Conservation (phyloP, 1,284 basidiomycete genomes). For the Neotropicomus parvogracilis region DNA sequence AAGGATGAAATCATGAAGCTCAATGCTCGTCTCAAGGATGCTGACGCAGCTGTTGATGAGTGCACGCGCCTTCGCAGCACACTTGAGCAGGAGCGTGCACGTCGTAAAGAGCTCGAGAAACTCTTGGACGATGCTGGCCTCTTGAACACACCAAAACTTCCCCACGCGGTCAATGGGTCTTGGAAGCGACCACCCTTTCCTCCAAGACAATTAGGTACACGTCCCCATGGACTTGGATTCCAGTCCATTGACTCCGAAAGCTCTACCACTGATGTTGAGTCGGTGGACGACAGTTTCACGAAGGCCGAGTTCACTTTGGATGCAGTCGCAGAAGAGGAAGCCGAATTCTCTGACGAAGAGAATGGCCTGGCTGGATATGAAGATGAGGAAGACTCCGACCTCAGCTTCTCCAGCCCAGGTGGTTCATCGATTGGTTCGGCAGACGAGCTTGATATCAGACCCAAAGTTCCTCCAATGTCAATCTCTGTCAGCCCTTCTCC, state of each 20-base stretch:
- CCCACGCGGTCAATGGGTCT: slow-evolving; percentile 11
- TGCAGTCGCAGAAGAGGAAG: slow-evolving; percentile 53
- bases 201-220: slow-evolving; percentile 19
- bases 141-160: slow-evolving; percentile 29
- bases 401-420: slow-evolving; percentile 45
- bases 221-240: slow-evolving; percentile 48
- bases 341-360: slow-evolving; percentile 47
- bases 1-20: slow-evolving; percentile 36
- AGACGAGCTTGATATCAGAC: slow-evolving; percentile 38
- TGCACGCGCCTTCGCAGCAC: slow-evolving; percentile 32
- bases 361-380: slow-evolving; percentile 63
- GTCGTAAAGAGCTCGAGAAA: slow-evolving; percentile 40
- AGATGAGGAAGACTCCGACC: slow-evolving; percentile 63
- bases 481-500: slow-evolving; percentile 6
- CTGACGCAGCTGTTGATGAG: slow-evolving; percentile 34
- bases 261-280: slow-evolving; percentile 64
- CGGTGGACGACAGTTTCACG: slow-evolving; percentile 40
- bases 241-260: slow-evolving; percentile 60
- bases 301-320: slow-evolving; percentile 48
- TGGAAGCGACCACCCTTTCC: slow-evolving; percentile 15
- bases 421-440: slow-evolving; percentile 56
- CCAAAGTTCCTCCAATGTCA: background rate
- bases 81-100: slow-evolving; percentile 38
- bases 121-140: slow-evolving; percentile 41
- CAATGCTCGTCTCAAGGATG: slow-evolving; percentile 32